Evolutionary conservation across 2,329 filamentous ascomycete species (phyloP), one percentile per base, ranked within the genome.

Genomic region (Aspergillus caelatus): DNA sequence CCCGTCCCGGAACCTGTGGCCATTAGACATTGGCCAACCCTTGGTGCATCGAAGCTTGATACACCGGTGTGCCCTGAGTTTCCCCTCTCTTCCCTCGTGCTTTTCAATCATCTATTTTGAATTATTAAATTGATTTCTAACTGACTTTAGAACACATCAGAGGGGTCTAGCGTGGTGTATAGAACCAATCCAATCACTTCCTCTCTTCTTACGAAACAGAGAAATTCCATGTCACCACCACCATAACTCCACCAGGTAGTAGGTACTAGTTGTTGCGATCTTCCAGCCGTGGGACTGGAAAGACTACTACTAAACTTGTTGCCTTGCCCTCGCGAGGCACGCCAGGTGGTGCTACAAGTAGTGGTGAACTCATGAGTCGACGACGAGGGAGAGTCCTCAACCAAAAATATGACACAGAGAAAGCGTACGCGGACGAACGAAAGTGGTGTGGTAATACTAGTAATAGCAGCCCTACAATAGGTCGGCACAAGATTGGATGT

Each of bases 21-120:
- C 32, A 39, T 57, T 50, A 36, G n/a, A 48, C 53, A 64, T 64
- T 64, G 62, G 60, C 30, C 56, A 56, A 9, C 50, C 19, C 52
- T 19, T 19, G 30, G 32, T 36, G 28, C 52, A 55, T 19, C 32
- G 52, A 55, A 55, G 52, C 52, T 55, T 55, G 32, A 39, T 55
- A 41, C 32, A 21, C 14, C 21, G n/a, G 52, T 55, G 12, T 54
- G 52, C 52, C 52, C 26, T 58, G 26, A 34, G 26, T 50, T 58
- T 58, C 45, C 57, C 57, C 41, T 36, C 43, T 26, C 39, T 36
- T 32, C 30, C 21, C 57, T 45, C 39, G 43, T 58, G 41, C 57
- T 39, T 23, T 4, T 26, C 2, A 23, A 14, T 26, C 23, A 16
- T 16, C 19, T 23, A 3, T 3, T 23, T 30, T 4, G 32, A 32